These are phyloP conservation scores for Jacaranda copaia DNA, from an alignment of 257 asterid genomes.

Conservation along the genomic window DNA sequence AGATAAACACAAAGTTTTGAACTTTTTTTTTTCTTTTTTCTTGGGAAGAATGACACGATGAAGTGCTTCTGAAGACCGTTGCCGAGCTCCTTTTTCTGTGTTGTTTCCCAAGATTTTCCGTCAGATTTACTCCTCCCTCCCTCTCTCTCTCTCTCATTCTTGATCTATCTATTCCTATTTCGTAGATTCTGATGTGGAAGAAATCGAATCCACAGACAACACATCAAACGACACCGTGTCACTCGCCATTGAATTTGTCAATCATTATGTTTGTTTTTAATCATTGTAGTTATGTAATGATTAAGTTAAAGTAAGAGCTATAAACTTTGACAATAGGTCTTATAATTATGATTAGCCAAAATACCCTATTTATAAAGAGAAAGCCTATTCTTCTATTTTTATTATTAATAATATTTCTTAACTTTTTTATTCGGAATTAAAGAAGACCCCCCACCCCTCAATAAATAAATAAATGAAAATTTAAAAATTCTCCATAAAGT, in stretches of 20 bases:
- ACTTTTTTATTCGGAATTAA: background rate
- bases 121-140: conserved; percentile 44
- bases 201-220: conserved; percentile 31
- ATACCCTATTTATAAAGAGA: background rate
- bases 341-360: background rate
- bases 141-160: conserved; percentile 27
- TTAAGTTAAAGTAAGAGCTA: background rate
- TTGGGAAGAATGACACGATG: conserved; percentile 46
- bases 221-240: conserved; percentile 37
- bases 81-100: conserved; percentile 33
- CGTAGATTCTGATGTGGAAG: conserved; percentile 35
- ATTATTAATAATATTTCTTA: too few relatives aligned
- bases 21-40: conserved; percentile 27
- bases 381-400: background rate
- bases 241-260: conserved; percentile 37
- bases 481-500: background rate
- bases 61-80: conserved; percentile 38
- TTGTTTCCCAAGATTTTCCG: conserved; percentile 37
- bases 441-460: background rate
- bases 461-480: background rate
- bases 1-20: conserved; percentile 20
- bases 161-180: conserved; percentile 26
- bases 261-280: conserved; percentile 29
- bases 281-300: conserved; percentile 1
- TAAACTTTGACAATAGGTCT: background rate